Percentiles rank a stretch among this genome's conserved stretches.
Evolutionary conservation across 129 eudicot species (phyloP).

Genomic region (Helichrysum umbraculigerum): DNA sequence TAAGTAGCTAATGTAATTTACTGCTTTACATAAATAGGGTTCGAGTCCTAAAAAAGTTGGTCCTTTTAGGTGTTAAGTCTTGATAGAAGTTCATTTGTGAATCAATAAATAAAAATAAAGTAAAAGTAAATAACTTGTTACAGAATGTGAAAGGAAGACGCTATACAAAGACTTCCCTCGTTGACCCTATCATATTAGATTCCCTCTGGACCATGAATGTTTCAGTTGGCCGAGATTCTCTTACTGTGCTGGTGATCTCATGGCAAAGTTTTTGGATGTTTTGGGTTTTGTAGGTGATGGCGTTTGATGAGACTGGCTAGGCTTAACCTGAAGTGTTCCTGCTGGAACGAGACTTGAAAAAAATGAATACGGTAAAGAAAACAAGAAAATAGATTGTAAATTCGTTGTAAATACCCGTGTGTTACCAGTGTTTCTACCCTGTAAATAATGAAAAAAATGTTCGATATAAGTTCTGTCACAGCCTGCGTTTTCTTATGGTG

Average conservation of each 20-base stretch:
- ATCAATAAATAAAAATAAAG: not conserved
- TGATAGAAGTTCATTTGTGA: no score
- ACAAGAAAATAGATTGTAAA: conserved; percentile 43
- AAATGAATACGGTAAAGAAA: conserved; percentile 21
- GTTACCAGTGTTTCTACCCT: conserved; percentile 36
- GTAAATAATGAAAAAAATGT: conserved; percentile 26
- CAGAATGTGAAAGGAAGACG: conserved; percentile 3
- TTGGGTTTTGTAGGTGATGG: conserved; percentile 69
- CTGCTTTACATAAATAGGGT: not conserved
- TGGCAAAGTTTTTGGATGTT: conserved; percentile 16
- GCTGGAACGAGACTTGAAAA: conserved; percentile 42
- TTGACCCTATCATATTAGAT: conserved; percentile 8
- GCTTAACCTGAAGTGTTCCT: conserved; percentile 21
- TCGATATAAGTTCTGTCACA: conserved; percentile 23
- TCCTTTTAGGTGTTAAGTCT: no score
- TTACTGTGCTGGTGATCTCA: conserved; percentile 7
- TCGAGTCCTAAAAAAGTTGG: not conserved
- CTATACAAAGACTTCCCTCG: not conserved
- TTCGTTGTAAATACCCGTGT: conserved; percentile 53
- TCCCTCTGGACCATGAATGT: conserved; percentile 1
- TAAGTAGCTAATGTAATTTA: not conserved
- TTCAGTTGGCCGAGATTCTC: conserved; percentile 7
- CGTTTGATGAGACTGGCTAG: conserved; percentile 78
- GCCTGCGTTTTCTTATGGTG: conserved; percentile 27
- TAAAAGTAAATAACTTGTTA: not conserved